Conservation (phyloP, 352 stramenopile species). For the Phytophthora sp. region DNA sequence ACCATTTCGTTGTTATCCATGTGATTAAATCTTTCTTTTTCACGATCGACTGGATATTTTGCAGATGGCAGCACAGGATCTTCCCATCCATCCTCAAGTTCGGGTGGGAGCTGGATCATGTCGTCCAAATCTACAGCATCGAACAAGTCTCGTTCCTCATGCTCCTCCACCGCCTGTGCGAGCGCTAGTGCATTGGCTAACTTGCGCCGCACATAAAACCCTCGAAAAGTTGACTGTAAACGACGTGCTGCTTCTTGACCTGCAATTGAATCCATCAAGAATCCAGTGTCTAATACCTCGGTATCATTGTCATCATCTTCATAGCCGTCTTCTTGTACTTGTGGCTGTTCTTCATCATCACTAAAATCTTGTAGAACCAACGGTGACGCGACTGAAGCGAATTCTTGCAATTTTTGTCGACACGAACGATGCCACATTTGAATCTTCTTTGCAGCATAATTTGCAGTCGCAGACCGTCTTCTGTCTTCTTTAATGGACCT, state of each 20-base stretch:
- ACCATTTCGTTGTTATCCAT: slow-evolving; percentile 7
- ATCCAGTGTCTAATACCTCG: neutral
- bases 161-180: slow-evolving; percentile 35
- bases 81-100: slow-evolving; percentile 70
- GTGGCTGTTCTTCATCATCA: slow-evolving; percentile 21
- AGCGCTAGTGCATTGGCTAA: slow-evolving; percentile 67
- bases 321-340: too few species aligned
- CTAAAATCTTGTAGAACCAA: slow-evolving; percentile 31
- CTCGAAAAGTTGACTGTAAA: slow-evolving; percentile 75
- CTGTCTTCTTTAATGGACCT: slow-evolving; percentile 8
- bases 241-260: slow-evolving; percentile 47
- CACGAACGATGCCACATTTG: slow-evolving; percentile 33
- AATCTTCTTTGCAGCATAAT: slow-evolving; percentile 28
- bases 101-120: slow-evolving; percentile 56
- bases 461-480: neutral
- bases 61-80: slow-evolving; percentile 42
- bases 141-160: slow-evolving; percentile 42
- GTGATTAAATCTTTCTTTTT: slow-evolving; percentile 19
- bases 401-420: slow-evolving; percentile 3
- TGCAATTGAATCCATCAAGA: neutral
- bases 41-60: neutral
- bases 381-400: neutral
- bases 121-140: slow-evolving; percentile 66
- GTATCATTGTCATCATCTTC: slow-evolving; percentile 8
- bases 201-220: slow-evolving; percentile 69